A percentile compares a stretch with the other conserved stretches of the same genome.
Conservation (phyloP, 768 basidiomycete genomes). For the Mycena amicta region DNA sequence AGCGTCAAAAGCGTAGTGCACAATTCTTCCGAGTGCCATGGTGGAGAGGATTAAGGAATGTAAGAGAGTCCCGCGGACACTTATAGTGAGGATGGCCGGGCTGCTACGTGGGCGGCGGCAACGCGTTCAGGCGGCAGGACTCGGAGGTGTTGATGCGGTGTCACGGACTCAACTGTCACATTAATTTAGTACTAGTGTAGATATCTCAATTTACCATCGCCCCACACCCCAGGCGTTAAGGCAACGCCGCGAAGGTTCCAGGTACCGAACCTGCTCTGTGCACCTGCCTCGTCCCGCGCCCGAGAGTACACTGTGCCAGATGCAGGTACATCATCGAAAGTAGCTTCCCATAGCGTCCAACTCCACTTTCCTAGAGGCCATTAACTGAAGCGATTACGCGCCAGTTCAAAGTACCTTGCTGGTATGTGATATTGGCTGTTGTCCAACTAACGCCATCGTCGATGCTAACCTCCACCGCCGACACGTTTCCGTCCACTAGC, state of each 20-base stretch:
- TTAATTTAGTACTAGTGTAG: no score
- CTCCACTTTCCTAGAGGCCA: slow-evolving; percentile 56
- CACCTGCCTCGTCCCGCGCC: slow-evolving; percentile 51
- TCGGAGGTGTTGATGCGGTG: no score
- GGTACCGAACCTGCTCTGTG: slow-evolving; percentile 49
- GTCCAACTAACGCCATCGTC: slow-evolving; percentile 58
- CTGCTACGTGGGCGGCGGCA: no score
- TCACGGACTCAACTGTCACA: no score
- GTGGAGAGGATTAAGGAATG: slow-evolving; percentile 2
- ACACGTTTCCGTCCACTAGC: slow-evolving; percentile 42
- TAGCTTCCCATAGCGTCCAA: slow-evolving; percentile 71
- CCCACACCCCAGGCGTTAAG: slow-evolving; percentile 45
- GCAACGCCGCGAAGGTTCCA: slow-evolving; percentile 77
- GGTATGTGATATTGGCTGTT: slow-evolving; percentile 55
- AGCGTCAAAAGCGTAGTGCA: slow-evolving; percentile 85
- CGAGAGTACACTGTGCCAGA: slow-evolving; percentile 49
- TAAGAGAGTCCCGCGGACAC: no score
- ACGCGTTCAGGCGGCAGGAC: no score
- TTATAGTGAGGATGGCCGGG: no score
- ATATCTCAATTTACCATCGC: no score
- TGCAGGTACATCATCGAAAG: slow-evolving; percentile 37
- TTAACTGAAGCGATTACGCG: background rate
- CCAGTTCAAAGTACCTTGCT: slow-evolving; percentile 27
- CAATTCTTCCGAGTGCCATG: slow-evolving; percentile 71
- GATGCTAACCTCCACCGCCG: slow-evolving; percentile 50